Evolutionary conservation across 2,329 filamentous ascomycete species (phyloP).

Genomic region (Ploettnerulaceae sp.): DNA sequence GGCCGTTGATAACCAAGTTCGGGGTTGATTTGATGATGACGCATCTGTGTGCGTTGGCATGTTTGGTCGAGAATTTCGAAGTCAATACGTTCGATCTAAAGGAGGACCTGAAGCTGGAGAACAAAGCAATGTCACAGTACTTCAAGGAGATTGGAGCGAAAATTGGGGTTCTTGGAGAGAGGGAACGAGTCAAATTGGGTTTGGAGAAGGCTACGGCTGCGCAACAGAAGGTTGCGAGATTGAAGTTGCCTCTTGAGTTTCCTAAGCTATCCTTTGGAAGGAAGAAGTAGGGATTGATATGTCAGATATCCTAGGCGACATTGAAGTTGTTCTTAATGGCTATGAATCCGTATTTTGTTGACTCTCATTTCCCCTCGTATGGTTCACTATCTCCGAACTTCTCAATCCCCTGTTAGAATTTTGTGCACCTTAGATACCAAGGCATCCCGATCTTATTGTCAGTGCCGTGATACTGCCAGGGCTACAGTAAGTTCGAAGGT

Average conservation of each 20-base stretch:
- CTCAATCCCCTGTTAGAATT: no score
- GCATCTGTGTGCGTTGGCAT: constrained; percentile 65
- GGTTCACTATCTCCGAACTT: no score
- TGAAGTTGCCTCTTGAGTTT: constrained; percentile 77
- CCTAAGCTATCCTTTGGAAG: constrained; percentile 50
- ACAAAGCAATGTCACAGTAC: constrained; percentile 65
- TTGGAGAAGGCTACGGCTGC: constrained; percentile 56
- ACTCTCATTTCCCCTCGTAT: no score
- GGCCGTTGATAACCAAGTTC: constrained; percentile 62
- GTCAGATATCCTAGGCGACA: neutral
- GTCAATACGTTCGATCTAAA: constrained; percentile 66
- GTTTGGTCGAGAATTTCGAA: constrained; percentile 68
- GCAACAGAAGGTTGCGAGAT: constrained; percentile 61
- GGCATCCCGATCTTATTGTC: neutral
- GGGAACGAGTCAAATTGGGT: constrained; percentile 46
- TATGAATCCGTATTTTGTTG: neutral
- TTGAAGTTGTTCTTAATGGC: neutral
- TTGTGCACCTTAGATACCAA: no score
- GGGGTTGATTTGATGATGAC: constrained; percentile 68
- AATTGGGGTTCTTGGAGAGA: constrained; percentile 44
- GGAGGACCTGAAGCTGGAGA: constrained; percentile 67
- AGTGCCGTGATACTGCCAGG: neutral
- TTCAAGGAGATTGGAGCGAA: constrained; percentile 72
- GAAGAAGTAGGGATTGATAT: constrained; percentile 16
- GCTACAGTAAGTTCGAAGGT: no score